A percentile compares a stretch with the other conserved stretches of the same genome.
Evolutionary conservation across 441 rosid genomes (phyloP).

Genomic region (Manihot esculenta): DNA sequence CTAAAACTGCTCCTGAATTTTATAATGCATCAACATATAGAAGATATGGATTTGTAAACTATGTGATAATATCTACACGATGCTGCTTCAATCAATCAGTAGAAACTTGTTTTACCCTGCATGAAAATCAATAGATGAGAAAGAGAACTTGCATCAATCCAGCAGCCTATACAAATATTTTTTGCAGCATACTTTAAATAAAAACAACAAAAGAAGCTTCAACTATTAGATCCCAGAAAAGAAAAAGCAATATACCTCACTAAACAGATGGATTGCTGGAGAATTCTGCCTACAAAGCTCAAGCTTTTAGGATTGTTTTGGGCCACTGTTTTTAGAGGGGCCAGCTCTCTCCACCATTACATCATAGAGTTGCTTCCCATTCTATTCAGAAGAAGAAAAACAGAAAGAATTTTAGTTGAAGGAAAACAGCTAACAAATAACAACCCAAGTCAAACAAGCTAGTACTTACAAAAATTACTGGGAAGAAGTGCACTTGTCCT

Average conservation of each 20-base stretch:
- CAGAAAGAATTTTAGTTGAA: conserved; percentile 4
- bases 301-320: conserved; percentile 32
- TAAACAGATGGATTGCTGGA: neutral
- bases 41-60: neutral
- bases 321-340: conserved; percentile 61
- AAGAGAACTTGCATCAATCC: neutral
- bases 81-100: neutral
- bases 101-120: neutral
- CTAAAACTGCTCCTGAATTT: conserved; percentile 5
- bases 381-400: conserved; percentile 31
- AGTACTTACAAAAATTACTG: conserved; percentile 69
- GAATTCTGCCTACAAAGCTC: neutral
- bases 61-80: neutral
- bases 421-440: neutral
- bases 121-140: neutral
- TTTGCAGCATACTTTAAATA: neutral
- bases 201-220: neutral
- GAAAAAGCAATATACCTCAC: neutral
- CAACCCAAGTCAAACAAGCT: neutral
- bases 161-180: neutral
- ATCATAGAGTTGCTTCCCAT: conserved; percentile 71
- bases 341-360: conserved; percentile 85
- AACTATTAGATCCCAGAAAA: neutral
- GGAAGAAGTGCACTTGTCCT: conserved; percentile 88
- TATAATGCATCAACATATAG: neutral